These are phyloP conservation scores for Ogataea degrootiae DNA, from an alignment of 805 yeast species.

Conservation along the genomic window DNA sequence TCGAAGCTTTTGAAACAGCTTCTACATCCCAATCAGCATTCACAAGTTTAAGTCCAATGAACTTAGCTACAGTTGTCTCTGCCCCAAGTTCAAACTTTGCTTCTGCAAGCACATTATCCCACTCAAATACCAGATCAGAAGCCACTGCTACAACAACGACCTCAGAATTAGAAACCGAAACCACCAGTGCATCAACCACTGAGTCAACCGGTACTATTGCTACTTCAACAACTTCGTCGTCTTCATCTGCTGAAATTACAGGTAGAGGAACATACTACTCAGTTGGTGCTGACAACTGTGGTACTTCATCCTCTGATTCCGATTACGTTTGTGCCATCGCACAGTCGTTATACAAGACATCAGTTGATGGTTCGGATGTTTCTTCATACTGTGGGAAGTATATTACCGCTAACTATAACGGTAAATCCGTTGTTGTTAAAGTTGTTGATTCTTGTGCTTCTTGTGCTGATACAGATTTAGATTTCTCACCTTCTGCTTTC, in stretches of 20 bases:
- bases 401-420: constrained; percentile 41
- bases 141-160: constrained; percentile 5
- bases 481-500: constrained; percentile 53
- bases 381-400: constrained; percentile 46
- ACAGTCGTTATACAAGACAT: constrained; percentile 33
- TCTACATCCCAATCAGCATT: too few relatives aligned
- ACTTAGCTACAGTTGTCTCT: too few relatives aligned
- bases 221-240: constrained; percentile 3
- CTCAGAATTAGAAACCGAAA: not conserved
- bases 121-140: not conserved
- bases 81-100: too few relatives aligned
- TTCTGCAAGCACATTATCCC: not conserved
- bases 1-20: too few relatives aligned
- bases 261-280: constrained; percentile 50
- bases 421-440: constrained; percentile 46
- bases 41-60: too few relatives aligned
- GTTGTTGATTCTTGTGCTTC: constrained; percentile 53
- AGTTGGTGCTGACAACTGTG: constrained; percentile 48
- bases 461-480: constrained; percentile 42
- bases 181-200: constrained; percentile 3
- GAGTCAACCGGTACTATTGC: constrained; percentile 1
- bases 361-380: constrained; percentile 21
- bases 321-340: constrained; percentile 50
- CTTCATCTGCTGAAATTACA: constrained; percentile 6
- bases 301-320: constrained; percentile 33